Evolutionary conservation across 2,329 filamentous ascomycete species (phyloP).

Genomic region (Neopestalotiopsis sp.): DNA sequence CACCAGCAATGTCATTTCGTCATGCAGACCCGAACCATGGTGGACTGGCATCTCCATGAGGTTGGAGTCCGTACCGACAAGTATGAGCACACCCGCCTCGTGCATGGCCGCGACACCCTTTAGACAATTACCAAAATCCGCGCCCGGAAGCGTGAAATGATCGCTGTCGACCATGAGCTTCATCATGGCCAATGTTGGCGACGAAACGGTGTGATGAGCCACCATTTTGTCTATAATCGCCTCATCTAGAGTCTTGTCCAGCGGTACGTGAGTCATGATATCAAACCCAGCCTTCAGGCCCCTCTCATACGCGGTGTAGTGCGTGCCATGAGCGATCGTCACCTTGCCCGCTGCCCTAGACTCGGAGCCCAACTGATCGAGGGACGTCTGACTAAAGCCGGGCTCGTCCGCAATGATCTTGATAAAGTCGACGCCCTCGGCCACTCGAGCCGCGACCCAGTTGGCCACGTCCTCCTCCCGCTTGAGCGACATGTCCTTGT

Average conservation of each 20-base stretch:
- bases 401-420: conserved; percentile 32
- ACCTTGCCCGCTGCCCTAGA: conserved; percentile 29
- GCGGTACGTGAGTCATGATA: conserved; percentile 33
- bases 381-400: conserved; percentile 27
- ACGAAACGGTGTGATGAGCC: conserved; percentile 25
- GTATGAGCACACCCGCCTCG: conserved; percentile 33
- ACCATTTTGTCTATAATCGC: conserved; percentile 24
- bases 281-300: conserved; percentile 33
- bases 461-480: conserved; percentile 21
- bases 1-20: conserved; percentile 31
- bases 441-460: conserved; percentile 24
- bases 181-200: conserved; percentile 34
- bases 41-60: conserved; percentile 24
- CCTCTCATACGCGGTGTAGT: conserved; percentile 27
- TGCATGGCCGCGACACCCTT: conserved; percentile 31
- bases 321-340: conserved; percentile 32
- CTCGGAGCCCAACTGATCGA: conserved; percentile 27
- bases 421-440: conserved; percentile 31
- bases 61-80: conserved; percentile 36
- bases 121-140: conserved; percentile 28
- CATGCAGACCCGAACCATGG: conserved; percentile 29
- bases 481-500: conserved; percentile 20
- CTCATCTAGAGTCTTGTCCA: conserved; percentile 30
- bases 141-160: conserved; percentile 23
- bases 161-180: conserved; percentile 24